Evolutionary conservation across 2,329 filamentous ascomycete genomes (phyloP).

Genomic region (Lasiodiplodia gonubiensis): DNA sequence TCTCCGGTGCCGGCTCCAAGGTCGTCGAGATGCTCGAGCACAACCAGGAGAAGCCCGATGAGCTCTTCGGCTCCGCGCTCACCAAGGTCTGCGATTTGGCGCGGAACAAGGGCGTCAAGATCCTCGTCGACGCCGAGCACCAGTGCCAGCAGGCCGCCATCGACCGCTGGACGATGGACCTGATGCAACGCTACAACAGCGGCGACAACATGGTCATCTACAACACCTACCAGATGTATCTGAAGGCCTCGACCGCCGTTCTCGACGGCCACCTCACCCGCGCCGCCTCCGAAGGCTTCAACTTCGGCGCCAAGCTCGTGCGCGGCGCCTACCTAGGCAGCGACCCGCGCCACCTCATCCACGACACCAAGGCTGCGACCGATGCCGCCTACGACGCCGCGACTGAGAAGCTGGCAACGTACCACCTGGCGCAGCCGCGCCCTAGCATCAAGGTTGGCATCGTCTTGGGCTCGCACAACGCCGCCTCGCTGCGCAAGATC

Average conservation of each 20-base stretch:
- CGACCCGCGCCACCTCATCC: conserved; percentile 58
- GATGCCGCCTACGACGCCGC: conserved; percentile 70
- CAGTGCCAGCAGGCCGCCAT: conserved; percentile 58
- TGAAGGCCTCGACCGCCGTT: conserved; percentile 54
- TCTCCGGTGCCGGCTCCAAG: conserved; percentile 21
- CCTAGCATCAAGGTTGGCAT: conserved; percentile 55
- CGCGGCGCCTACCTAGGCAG: conserved; percentile 62
- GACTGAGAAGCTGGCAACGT: conserved; percentile 67
- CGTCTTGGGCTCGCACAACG: conserved; percentile 84
- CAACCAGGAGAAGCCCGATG: conserved; percentile 46
- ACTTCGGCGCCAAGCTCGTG: conserved; percentile 62
- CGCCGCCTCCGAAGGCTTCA: conserved; percentile 57
- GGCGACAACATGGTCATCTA: conserved; percentile 67
- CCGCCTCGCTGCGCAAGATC: conserved; percentile 66
- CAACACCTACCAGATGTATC: conserved; percentile 65
- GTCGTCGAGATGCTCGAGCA: conserved; percentile 44
- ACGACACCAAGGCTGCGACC: conserved; percentile 61
- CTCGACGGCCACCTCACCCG: conserved; percentile 53
- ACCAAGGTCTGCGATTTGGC: conserved; percentile 52
- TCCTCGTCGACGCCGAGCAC: conserved; percentile 62
- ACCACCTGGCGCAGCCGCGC: conserved; percentile 45
- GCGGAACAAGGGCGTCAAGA: conserved; percentile 49
- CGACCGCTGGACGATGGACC: conserved; percentile 58
- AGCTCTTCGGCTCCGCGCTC: conserved; percentile 51
- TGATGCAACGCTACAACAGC: conserved; percentile 60